Evolutionary conservation across 768 basidiomycete species (phyloP), one percentile per base, ranked within the genome.

Genomic region (Russula sp.): DNA sequence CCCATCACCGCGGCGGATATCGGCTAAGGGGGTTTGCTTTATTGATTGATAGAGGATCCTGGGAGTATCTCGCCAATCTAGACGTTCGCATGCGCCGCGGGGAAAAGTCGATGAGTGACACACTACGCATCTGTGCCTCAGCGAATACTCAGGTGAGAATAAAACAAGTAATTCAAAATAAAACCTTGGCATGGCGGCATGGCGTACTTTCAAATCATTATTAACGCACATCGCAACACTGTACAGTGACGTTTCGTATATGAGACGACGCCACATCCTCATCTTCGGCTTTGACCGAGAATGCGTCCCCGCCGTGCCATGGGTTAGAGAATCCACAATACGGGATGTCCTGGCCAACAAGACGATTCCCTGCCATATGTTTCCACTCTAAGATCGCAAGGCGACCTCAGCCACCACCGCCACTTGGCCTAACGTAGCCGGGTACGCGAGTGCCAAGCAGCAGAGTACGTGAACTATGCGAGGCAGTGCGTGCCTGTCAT

Each of bases 1-100:
- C 34, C 42, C 29, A 3, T 41, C 43, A 58, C 41, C 43, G 32
- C 61, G 56, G 61, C 61, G 61, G 61, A 39, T 47, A 47, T 41
- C 29, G 22, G 25, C 22, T 20, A 50, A 29, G 47, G 34, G 32
- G 43, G 36, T 59, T 13, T 9, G 36, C 52, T 13, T 9, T 3
- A 29, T 29, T 29, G 1, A 29, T 51, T 25, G 42, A 7, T 16
- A 45, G 49, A 36, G 48, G 41, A 13, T 35, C 29, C 18, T 14
- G 41, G 29, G 22, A 20, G 20, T 22, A 39, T 8, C 53, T 32
- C 18, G 3, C 25, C 25, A 36, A 52, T 39, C 45, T 51, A 22
- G 29, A 25, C 43, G 18, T 20, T n/a, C n/a, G 22, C 6, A 22
- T 41, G 38, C 45, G 38, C 49, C 61, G 61, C 61, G 61, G 61